Percentiles rank a stretch among this genome's conserved stretches.
Conservation (phyloP, 2,329 filamentous ascomycete species). For the Penicillium occitanis region DNA sequence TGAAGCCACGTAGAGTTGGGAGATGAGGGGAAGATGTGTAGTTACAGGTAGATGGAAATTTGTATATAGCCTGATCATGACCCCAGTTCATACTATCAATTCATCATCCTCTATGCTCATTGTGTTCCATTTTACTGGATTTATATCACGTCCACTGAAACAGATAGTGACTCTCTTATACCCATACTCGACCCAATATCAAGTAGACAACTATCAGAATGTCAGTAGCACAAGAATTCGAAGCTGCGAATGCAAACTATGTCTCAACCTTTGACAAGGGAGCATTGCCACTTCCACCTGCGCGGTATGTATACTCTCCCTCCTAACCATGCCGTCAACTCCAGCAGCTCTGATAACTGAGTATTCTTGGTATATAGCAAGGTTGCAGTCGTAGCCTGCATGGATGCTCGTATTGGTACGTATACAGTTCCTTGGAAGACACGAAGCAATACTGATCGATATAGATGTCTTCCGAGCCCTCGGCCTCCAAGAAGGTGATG, state of each 20-base stretch:
- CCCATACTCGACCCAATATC: not conserved
- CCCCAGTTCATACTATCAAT: not conserved
- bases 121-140: not conserved
- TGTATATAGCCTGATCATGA: not conserved
- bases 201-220: constrained; percentile 21
- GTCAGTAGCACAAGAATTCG: constrained; percentile 50
- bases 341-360: not conserved
- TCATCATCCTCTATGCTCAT: not conserved
- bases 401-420: constrained; percentile 65
- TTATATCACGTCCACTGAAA: not conserved
- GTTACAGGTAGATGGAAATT: not conserved
- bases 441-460: not conserved
- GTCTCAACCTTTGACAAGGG: constrained; percentile 64
- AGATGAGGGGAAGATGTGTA: not conserved
- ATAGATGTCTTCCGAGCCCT: constrained; percentile 65
- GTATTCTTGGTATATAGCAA: constrained; percentile 22
- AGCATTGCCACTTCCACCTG: constrained; percentile 65
- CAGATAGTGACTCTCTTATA: not conserved
- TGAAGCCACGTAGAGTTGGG: not conserved
- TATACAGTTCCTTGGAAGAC: not conserved
- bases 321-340: not conserved
- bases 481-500: constrained; percentile 70
- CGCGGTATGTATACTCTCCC: constrained; percentile 45
- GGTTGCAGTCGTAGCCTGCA: constrained; percentile 65
- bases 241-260: constrained; percentile 59